Base-by-base conservation (phyloP, 1,284 basidiomycete species). In the Sanguinoderma infundibulare region DNA sequence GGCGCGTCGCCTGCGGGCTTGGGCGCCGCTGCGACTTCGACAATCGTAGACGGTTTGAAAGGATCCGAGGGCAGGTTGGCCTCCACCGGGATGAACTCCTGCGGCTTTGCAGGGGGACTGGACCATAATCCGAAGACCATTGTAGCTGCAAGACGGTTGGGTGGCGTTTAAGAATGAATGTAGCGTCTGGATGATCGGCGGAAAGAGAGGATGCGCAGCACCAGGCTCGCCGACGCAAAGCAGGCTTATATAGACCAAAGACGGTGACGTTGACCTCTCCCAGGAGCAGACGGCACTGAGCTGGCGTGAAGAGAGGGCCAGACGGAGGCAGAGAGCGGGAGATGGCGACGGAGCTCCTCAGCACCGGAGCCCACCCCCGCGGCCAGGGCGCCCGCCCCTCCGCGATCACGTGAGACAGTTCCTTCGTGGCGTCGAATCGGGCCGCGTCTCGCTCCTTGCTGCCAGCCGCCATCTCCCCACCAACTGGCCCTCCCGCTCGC, bases 91-190 rank as follows among this genome's bases (percentile, higher is more conserved):
- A 56, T 2, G 20, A n/a, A 6, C 35, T 61, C 55, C 54, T 61
- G 53, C 34, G 60, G 42, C 52, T 62, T 62, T 5, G 44, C 22
- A 3, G 60, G 46, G 22, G 60, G 10, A 4, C 40, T 3, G 6
- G 56, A 62, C 60, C 55, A 62, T 51, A 62, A 39, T 7, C 55
- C 52, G 30, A 62, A 55, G 34, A 51, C 47, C 60, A 57, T 62
- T 26, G 17, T 53, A 39, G 30, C 49, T n/a, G 38, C 14, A 5
- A 10, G 17, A 35, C 34, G 34, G 46, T 20, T 32, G 26, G 46
- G 15, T 49, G 15, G n/a, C 49, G 12, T 22, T n/a, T 22, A 46
- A 35, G 49, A 51, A 32, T n/a, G 32, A 34, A 51, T 2, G 49
- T 51, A 24, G 49, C n/a, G 49, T 6, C 32, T 51, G 34, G 32